Percentiles rank a stretch among this genome's conserved stretches.
Conservation (phyloP, 2,329 filamentous ascomycete species). For the Fusarium verrucosum region DNA sequence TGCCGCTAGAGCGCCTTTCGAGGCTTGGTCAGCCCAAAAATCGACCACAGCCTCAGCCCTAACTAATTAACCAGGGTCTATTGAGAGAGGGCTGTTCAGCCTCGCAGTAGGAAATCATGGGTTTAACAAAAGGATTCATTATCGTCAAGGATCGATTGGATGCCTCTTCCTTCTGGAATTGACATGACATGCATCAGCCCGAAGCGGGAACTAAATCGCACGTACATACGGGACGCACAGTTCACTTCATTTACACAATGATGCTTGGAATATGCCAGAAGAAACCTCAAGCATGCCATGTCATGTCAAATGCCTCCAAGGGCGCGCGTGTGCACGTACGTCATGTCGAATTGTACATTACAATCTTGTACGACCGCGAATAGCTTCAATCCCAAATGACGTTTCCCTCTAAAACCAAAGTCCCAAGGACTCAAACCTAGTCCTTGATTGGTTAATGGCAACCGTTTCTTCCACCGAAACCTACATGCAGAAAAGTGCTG, state of each 20-base stretch:
- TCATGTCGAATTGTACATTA: background rate
- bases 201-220: constrained; percentile 35
- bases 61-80: background rate
- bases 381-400: constrained; percentile 13
- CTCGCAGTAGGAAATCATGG: constrained; percentile 37
- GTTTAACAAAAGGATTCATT: constrained; percentile 6
- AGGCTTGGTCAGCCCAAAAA: constrained; percentile 32
- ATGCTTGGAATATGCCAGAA: too few species aligned
- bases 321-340: constrained; percentile 25
- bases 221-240: too few species aligned
- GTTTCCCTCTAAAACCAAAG: constrained; percentile 17
- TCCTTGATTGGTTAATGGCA: constrained; percentile 23
- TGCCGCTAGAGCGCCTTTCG: constrained; percentile 28
- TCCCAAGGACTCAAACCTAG: background rate
- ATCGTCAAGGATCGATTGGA: constrained; percentile 37
- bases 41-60: constrained; percentile 38
- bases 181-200: constrained; percentile 20
- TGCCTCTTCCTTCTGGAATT: constrained; percentile 32
- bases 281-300: background rate
- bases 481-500: background rate
- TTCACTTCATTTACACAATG: too few species aligned
- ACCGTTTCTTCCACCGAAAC: background rate
- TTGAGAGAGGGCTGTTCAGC: constrained; percentile 25
- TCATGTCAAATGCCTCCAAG: constrained; percentile 6
- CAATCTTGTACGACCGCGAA: constrained; percentile 7